Evolutionary conservation across 306 rosid species (phyloP).

Genomic region (Quercus parvula): DNA sequence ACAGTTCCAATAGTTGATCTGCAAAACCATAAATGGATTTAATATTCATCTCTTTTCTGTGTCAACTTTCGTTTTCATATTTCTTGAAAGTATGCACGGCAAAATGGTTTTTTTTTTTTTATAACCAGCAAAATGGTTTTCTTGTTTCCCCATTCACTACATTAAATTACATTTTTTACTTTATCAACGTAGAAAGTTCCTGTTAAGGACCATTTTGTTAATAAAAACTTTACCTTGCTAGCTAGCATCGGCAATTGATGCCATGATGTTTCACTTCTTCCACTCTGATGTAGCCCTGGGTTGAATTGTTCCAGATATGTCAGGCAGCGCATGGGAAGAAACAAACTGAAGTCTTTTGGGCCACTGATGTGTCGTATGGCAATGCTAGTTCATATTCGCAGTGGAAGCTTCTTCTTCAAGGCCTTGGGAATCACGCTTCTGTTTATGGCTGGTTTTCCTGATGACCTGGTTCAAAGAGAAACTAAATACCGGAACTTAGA

Average conservation of each 20-base stretch:
- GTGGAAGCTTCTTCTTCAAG: slow-evolving; percentile 95
- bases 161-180: neutral
- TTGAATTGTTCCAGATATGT: slow-evolving; percentile 43
- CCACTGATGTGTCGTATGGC: slow-evolving; percentile 56
- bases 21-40: neutral
- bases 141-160: neutral
- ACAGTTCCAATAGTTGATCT: neutral
- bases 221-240: neutral
- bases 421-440: slow-evolving; percentile 83
- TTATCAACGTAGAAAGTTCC: neutral
- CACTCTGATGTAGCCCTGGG: neutral
- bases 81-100: neutral
- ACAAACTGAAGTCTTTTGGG: slow-evolving; percentile 79
- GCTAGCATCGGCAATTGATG: neutral
- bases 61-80: neutral
- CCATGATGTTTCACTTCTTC: neutral
- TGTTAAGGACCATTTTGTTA: neutral
- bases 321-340: slow-evolving; percentile 85
- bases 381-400: slow-evolving; percentile 58
- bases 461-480: slow-evolving; percentile 74
- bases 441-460: slow-evolving; percentile 92
- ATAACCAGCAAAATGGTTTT: too few species aligned
- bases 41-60: neutral
- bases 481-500: slow-evolving; percentile 76
- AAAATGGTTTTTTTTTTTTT: neutral